These are phyloP conservation scores for Ceratobasidium theobromae DNA, from an alignment of 1,284 basidiomycete genomes.

Conservation along the genomic window DNA sequence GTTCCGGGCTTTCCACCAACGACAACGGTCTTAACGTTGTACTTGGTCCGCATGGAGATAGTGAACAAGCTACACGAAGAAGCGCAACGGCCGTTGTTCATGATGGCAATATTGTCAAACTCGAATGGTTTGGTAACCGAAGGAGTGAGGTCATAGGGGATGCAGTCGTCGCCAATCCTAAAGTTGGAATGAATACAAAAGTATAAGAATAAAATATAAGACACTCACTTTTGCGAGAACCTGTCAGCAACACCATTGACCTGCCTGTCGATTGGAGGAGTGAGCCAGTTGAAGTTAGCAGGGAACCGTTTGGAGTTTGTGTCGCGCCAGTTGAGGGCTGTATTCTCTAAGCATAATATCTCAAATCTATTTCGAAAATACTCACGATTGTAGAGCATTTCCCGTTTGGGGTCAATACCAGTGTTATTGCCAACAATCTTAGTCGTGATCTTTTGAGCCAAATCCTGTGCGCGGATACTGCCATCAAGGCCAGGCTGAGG, in stretches of 20 bases:
- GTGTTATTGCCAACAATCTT: constrained; percentile 30
- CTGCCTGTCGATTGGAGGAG: not conserved
- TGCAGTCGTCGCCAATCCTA: constrained; percentile 23
- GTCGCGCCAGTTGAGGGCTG: constrained; percentile 16
- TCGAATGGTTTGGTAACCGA: constrained; percentile 23
- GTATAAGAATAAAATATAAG: not conserved
- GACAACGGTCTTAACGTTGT: constrained; percentile 60
- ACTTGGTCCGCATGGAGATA: constrained; percentile 62
- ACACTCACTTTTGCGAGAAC: constrained; percentile 23
- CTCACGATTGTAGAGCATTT: constrained; percentile 31
- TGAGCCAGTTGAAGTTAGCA: constrained; percentile 28
- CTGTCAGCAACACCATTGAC: constrained; percentile 24
- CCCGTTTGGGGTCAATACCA: constrained; percentile 11
- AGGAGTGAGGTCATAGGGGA: constrained; percentile 22
- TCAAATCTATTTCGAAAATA: not conserved
- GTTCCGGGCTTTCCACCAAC: constrained; percentile 55
- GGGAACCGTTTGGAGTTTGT: constrained; percentile 11
- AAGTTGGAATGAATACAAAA: not conserved
- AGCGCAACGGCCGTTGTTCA: constrained; percentile 22
- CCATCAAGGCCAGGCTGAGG: constrained; percentile 23
- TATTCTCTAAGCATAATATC: not conserved
- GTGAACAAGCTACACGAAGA: constrained; percentile 37
- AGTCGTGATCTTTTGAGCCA: constrained; percentile 21
- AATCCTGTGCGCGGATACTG: constrained; percentile 24
- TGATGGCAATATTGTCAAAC: constrained; percentile 20